Evolutionary conservation across 495 filamentous ascomycete species (phyloP), one percentile per base, ranked within the genome.

Genomic region (Penicillium soppii): DNA sequence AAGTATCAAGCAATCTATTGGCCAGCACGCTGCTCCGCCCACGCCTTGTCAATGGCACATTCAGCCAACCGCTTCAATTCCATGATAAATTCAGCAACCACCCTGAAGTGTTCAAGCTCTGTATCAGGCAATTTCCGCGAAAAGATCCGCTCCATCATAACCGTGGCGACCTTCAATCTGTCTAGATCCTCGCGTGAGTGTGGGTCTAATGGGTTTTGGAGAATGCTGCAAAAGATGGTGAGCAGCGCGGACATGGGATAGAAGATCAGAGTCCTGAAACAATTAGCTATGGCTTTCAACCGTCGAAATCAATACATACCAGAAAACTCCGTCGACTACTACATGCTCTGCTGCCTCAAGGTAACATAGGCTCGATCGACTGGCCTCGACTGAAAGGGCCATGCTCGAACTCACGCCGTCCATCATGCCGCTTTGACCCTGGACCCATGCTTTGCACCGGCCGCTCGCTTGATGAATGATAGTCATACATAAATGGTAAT

Each of bases 231-330:
- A 46, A 81, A 81, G 23, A 81, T 69, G 12, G 66, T 65, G 25
- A 77, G 62, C 17, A 78, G 61, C 22, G 77, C 76, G 16, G 77
- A 76, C 53, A 80, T 75, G 29, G 77, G 78, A 47, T 81, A 81
- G 58, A 78, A 79, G 13, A 79, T 66, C 0, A 79, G 52, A 9
- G 68, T 70, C 70, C 74, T 78, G 38, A 3, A 29, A 36, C 2
- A 26, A 20, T 56, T 46, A 57, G 43, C 17, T 38, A 23, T 13
- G 13, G 17, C 4, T 19, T 46, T 1, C 4, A 8, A 13, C 33
- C 3, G 20, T 10, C 10, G n/a, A n/a, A n/a, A 25, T 25, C 13
- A 27, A 15, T 5, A 53, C 66, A 35, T 57, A 79, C 77, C 76
- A 81, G 42, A 78, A 78, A 1, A 75, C 66, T 19, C 75, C 72